phyloP scores from a whole-genome alignment of 768 basidiomycete genomes.

The Saitozyma sp. region DNA sequence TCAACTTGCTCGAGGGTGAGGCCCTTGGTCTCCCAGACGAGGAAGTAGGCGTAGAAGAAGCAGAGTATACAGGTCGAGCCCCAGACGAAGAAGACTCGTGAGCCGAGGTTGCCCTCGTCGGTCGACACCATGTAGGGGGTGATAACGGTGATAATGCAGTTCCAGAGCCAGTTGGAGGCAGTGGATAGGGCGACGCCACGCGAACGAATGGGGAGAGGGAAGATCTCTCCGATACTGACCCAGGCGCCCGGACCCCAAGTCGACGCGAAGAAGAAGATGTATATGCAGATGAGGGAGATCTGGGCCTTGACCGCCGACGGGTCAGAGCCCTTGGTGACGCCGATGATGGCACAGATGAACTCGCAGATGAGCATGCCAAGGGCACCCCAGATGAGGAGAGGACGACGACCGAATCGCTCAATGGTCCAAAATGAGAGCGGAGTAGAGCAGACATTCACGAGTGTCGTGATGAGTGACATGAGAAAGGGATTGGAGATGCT shows the following conservation, averaged over 20 bases:
- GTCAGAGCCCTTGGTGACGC: constrained; percentile 37
- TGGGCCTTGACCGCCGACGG: constrained; percentile 44
- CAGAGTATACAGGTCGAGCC: constrained; percentile 57
- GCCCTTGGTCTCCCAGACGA: constrained; percentile 79
- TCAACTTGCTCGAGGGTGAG: constrained; percentile 56
- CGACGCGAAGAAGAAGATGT: constrained; percentile 52
- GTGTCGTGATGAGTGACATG: constrained; percentile 52
- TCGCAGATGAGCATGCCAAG: constrained; percentile 80
- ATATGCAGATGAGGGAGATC: constrained; percentile 52
- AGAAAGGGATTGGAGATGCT: constrained; percentile 46
- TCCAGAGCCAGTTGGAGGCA: constrained; percentile 57
- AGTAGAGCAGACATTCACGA: constrained; percentile 65
- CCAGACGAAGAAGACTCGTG: constrained; percentile 52
- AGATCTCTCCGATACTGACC: constrained; percentile 53
- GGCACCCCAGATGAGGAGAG: constrained; percentile 75
- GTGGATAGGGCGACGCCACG: constrained; percentile 76
- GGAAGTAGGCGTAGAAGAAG: constrained; percentile 69
- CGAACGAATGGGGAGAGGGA: constrained; percentile 52
- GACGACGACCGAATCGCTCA: constrained; percentile 78
- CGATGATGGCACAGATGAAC: constrained; percentile 69
- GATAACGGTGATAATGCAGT: constrained; percentile 52
- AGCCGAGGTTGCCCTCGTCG: constrained; percentile 45
- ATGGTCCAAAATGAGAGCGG: constrained; percentile 76
- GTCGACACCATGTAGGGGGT: constrained; percentile 50
- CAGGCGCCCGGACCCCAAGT: constrained; percentile 53